Conservation (phyloP, 2,329 filamentous ascomycete genomes). For the Dissoconium aciculare region DNA sequence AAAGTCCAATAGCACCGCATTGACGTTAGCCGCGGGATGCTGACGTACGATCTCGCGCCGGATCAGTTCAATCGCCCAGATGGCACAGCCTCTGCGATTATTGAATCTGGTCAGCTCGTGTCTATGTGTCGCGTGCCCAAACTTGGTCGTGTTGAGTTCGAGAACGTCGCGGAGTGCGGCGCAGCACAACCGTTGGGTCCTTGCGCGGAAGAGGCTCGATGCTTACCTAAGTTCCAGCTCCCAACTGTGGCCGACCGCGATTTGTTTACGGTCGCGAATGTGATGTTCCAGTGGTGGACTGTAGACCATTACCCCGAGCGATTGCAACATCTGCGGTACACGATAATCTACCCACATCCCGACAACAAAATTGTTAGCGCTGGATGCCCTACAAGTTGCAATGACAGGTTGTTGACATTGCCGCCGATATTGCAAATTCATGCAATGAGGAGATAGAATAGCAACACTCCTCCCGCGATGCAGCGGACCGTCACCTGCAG, state of each 20-base stretch:
- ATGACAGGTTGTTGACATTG: not conserved
- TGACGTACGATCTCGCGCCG: slow-evolving; percentile 59
- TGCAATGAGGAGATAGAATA: not conserved
- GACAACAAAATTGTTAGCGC: no score
- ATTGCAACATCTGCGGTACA: slow-evolving; percentile 81
- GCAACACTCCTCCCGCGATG: no score
- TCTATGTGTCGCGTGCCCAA: no score
- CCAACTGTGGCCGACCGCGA: slow-evolving; percentile 60
- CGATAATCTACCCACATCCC: slow-evolving; percentile 54
- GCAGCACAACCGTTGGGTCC: not conserved
- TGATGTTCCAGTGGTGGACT: slow-evolving; percentile 62
- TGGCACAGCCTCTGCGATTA: slow-evolving; percentile 53
- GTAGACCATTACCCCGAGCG: slow-evolving; percentile 68
- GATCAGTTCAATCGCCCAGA: slow-evolving; percentile 91
- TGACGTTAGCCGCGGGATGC: slow-evolving; percentile 52
- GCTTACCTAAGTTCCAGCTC: slow-evolving; percentile 62
- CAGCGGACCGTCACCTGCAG: no score
- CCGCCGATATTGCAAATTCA: not conserved
- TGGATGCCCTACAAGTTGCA: no score
- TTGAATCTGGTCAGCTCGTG: slow-evolving; percentile 1
- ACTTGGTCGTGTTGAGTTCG: no score
- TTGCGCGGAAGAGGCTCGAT: no score
- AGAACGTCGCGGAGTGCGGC: not conserved
- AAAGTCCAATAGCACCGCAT: slow-evolving; percentile 92
- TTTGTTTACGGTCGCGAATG: slow-evolving; percentile 47